phyloP scores from a whole-genome alignment of 225 moss, liverwort and hornwort genomes.

The Pleurozium schreberi region DNA sequence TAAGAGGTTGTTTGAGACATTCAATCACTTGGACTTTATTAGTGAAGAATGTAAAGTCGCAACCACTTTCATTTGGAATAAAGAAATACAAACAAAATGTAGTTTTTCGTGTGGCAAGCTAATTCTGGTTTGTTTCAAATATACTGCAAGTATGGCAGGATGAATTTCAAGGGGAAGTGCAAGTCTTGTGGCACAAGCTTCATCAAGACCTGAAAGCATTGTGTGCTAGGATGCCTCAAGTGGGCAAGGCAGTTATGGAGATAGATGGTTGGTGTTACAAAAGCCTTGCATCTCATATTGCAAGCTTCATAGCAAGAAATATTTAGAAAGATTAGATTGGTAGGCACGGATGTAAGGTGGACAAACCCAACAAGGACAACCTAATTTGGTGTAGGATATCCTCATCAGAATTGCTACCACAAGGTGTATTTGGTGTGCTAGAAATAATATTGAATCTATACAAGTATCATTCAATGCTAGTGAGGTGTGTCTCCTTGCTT shows the following conservation, averaged over 20 bases:
- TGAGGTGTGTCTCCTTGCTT: neutral
- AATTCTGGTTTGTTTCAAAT: fast-evolving
- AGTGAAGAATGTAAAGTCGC: neutral
- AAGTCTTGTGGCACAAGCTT: neutral
- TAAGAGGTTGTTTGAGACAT: too few species aligned
- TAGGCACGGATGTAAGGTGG: fast-evolving
- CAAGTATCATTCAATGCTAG: neutral
- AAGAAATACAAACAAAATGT: neutral
- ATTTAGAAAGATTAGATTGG: neutral
- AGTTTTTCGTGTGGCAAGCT: neutral
- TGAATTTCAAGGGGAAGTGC: neutral
- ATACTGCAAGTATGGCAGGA: neutral
- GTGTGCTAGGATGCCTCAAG: neutral
- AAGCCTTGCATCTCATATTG: neutral
- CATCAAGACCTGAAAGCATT: neutral
- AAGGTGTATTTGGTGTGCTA: neutral
- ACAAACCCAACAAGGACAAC: neutral
- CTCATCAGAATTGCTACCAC: neutral
- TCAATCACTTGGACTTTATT: too few species aligned
- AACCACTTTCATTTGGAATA: neutral
- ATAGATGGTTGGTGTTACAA: neutral
- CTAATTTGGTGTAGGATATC: neutral
- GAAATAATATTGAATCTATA: neutral
- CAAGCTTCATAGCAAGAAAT: neutral
- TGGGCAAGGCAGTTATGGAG: fast-evolving